Percentiles rank a stretch among this genome's conserved stretches.
Evolutionary conservation across 352 stramenopile species (phyloP).

Genomic region (Phytophthora uliginosa): DNA sequence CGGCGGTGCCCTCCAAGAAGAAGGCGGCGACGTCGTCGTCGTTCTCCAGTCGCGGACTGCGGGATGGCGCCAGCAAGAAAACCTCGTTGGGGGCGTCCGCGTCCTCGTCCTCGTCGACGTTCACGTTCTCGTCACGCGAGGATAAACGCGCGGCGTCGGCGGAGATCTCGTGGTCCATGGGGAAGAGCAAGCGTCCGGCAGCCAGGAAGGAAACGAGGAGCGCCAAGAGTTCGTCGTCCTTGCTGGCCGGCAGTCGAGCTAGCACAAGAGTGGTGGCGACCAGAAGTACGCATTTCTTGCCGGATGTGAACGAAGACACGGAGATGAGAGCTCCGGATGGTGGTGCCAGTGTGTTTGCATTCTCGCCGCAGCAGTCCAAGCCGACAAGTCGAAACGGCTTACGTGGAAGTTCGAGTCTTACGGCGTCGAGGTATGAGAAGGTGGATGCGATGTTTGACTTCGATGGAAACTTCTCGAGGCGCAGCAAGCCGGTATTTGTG

Average conservation of each 20-base stretch:
- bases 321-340: constrained; percentile 35
- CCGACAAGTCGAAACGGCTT: constrained; percentile 12
- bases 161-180: constrained; percentile 44
- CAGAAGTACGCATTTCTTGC: constrained; percentile 23
- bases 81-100: constrained; percentile 9
- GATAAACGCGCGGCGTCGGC: constrained; percentile 30
- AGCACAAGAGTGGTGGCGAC: constrained; percentile 15
- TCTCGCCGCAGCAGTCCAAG: constrained; percentile 25
- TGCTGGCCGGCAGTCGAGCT: constrained; percentile 15
- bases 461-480: constrained; percentile 23
- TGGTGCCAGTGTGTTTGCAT: constrained; percentile 23
- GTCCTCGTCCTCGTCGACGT: constrained; percentile 31
- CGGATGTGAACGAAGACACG: constrained; percentile 35
- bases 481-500: constrained; percentile 25
- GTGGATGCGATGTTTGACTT: constrained; percentile 24
- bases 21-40: constrained; percentile 19
- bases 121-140: constrained; percentile 32
- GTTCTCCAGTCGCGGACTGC: constrained; percentile 21
- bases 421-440: constrained; percentile 18
- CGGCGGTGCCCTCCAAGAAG: constrained; percentile 30
- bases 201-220: constrained; percentile 53
- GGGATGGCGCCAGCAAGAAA: constrained; percentile 31
- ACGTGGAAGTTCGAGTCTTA: constrained; percentile 14
- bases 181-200: constrained; percentile 44
- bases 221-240: constrained; percentile 30